phyloP scores from a whole-genome alignment of 176 grass and related monocot genomes.

The Echinochloa phyllopogon region DNA sequence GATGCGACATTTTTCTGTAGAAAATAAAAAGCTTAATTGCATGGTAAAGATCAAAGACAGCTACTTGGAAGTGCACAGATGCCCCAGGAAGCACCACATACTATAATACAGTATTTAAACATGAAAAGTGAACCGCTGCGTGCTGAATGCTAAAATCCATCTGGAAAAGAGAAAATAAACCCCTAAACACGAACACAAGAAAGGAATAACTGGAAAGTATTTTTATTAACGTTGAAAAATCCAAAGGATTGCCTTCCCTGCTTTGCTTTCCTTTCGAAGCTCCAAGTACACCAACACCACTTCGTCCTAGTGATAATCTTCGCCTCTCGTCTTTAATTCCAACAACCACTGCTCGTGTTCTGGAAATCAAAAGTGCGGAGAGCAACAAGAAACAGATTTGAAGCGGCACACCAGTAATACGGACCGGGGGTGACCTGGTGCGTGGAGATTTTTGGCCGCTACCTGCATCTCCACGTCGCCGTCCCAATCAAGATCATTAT shows the following conservation, averaged over 20 bases:
- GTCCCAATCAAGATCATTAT: constrained; percentile 60
- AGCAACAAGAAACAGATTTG: constrained; percentile 34
- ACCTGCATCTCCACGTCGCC: constrained; percentile 49
- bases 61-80: background rate
- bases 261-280: background rate
- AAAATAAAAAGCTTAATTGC: background rate
- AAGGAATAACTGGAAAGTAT: constrained; percentile 17
- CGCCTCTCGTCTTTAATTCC: background rate
- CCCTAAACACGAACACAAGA: background rate
- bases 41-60: background rate
- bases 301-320: constrained; percentile 11
- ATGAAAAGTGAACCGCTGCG: background rate
- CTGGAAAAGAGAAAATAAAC: constrained; percentile 1
- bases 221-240: constrained; percentile 42
- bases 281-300: background rate
- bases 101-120: no score
- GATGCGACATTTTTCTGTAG: background rate
- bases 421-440: constrained; percentile 25
- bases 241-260: background rate
- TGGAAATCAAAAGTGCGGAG: background rate
- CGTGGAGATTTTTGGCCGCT: constrained; percentile 50
- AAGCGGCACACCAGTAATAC: constrained; percentile 30
- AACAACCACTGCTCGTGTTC: background rate
- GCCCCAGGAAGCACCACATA: no score
- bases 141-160: constrained; percentile 27